A percentile compares a stretch with the other conserved stretches of the same genome.
These are phyloP conservation scores for Durusdinium trenchii DNA, from an alignment of 73 alveolate species.

Conservation along the genomic window DNA sequence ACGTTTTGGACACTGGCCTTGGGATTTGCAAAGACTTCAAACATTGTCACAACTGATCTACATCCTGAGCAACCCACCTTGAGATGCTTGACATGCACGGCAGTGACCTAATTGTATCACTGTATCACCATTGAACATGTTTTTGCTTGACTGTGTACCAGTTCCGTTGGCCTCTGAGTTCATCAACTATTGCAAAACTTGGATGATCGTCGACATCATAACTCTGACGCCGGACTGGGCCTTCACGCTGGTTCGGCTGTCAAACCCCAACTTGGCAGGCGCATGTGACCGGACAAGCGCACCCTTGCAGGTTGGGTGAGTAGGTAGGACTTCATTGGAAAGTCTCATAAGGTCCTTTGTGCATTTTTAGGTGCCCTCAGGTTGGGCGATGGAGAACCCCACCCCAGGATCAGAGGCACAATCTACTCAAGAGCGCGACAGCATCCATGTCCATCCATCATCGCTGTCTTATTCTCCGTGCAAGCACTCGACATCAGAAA, in stretches of 20 bases:
- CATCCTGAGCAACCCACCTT: too few species aligned
- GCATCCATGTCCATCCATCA: too few species aligned
- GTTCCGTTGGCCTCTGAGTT: conserved; percentile 35
- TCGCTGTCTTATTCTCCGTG: too few species aligned
- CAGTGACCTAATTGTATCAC: too few species aligned
- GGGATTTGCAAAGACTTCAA: not conserved
- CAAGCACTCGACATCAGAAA: too few species aligned
- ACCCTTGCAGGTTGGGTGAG: not conserved
- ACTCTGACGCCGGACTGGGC: conserved; percentile 93
- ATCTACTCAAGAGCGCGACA: too few species aligned
- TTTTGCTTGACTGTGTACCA: too few species aligned
- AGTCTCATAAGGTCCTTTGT: not conserved
- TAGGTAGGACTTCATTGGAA: not conserved
- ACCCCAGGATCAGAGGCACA: too few species aligned
- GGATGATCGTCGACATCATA: conserved; percentile 74
- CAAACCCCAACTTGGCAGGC: conserved; percentile 73
- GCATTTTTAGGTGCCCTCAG: not conserved
- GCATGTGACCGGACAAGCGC: not conserved
- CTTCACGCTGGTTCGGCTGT: conserved; percentile 71
- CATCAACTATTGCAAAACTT: conserved; percentile 66
- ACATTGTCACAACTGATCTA: too few species aligned
- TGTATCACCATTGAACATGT: too few species aligned
- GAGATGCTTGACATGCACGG: too few species aligned
- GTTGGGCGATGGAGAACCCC: not conserved
- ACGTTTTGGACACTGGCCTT: not conserved